Evolutionary conservation across 805 yeast species (phyloP), one percentile per base, ranked within the genome.

Genomic region (Teunomyces stri): DNA sequence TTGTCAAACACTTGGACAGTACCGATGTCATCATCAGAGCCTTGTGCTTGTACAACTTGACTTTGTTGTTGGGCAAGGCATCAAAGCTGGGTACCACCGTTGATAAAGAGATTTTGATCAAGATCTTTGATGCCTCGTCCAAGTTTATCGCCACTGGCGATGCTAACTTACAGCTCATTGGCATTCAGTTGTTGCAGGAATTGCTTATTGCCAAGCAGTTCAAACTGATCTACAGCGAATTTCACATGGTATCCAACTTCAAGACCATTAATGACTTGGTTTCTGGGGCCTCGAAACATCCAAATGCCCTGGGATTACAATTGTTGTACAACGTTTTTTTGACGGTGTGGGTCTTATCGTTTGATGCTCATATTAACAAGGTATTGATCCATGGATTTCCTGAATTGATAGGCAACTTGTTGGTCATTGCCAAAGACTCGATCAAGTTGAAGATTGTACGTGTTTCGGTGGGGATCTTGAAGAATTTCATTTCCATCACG

Each of bases 361-460:
- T 92, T 70, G 85, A 81, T 63, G 65, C 66, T n/a, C 53, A 62
- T 40, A 74, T 82, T 34, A 76, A 83, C 49, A 55, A 56, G 51
- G 76, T 65, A 51, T 72, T 78, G 56, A 78, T 74, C 50, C 69
- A 68, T 58, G 76, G 69, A 54, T 88, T 70, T 68, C 80, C 73
- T n/a, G 79, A 70, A 51, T 68, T 78, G 60, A 78, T 79, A 46
- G 83, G 72, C 42, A 73, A 60, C 65, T 75, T 77, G 69, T 74
- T 79, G 51, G 66, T 68, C 34, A 74, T 88, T 42, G 81, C 90
- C 25, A 87, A 86, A 61, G 81, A 82, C 48, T 88, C 97, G 1
- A 87, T 92, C 55, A 94, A 94, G 72, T 96, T 91, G 69, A 94
- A 94, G 72, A 82, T 94, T 46, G 87, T 89, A 28, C 79, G 99